Base-by-base conservation (phyloP, 352 stramenopile genomes). In the Phytophthora europaea region DNA sequence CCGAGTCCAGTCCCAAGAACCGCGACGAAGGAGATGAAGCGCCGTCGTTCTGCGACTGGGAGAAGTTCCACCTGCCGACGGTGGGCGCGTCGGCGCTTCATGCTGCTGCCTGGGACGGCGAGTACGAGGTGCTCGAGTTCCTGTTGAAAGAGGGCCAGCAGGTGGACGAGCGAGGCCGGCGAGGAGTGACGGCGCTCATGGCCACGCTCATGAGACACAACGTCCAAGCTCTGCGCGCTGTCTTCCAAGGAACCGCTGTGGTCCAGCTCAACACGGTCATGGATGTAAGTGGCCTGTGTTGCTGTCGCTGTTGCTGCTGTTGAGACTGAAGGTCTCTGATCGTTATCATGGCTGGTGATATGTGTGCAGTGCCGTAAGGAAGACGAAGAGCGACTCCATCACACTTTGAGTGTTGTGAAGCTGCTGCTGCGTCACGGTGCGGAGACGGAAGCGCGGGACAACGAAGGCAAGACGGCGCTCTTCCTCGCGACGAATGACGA, bases 121-220 rank as follows among this genome's bases (percentile, higher is more conserved):
- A 67, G 40, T 64, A 72, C 51, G 43, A 66, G 3, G 66, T 82
- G 7, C 59, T 80, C 15, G 55, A 80, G 61, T 75, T 79, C 33
- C 50, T 82, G 45, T 47, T 80, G 34, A 59, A 72, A 15, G 60
- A 68, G 38, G 72, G 76, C 3, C 72, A 80, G 50, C 54, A 67
- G 51, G 71, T 78, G 38, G 75, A 82, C 43, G 62, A 67, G 38
- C 52, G 65, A 56, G 71, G 70, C 28, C 62, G 67, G 38, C 64
- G 62, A 26, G 72, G 72, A 18, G 67, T 80, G 36, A 82, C 72
- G 38, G 76, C 65, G 48, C 57, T 82, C 34, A 79, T 80, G 60
- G 76, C 70, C 9, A 82, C 76, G 20, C 48, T 82, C 10, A 68
- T 82, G 71, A 53, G 75, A 5, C 75, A 82, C 71, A 82, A 76